Conservation (phyloP, 768 basidiomycete species). For the Naganishia friedmannii region DNA sequence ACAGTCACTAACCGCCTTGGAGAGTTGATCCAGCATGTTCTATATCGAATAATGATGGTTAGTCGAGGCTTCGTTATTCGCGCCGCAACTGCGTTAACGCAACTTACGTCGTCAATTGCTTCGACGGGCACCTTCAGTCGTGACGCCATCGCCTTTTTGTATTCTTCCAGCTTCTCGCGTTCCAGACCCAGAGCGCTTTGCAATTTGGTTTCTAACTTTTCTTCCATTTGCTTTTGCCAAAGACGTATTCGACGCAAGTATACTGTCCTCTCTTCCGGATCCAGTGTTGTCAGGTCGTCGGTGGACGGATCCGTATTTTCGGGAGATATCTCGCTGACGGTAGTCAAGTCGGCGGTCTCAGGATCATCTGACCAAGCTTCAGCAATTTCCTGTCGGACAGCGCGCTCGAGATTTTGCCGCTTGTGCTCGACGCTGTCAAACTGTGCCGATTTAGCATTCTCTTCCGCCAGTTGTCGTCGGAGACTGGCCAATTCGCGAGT, state of each 20-base stretch:
- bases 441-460: conserved; percentile 18
- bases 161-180: conserved; percentile 85
- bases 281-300: conserved; percentile 2
- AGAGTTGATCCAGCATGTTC: conserved; percentile 47
- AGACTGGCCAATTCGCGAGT: conserved; percentile 88
- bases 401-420: conserved; percentile 19
- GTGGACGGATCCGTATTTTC: not conserved
- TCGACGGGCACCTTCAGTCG: conserved; percentile 83
- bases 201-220: conserved; percentile 68
- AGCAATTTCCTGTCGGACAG: not conserved
- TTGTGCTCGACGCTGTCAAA: conserved; percentile 11
- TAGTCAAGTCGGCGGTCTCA: not conserved
- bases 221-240: conserved; percentile 80
- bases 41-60: not conserved
- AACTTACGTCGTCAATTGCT: conserved; percentile 80
- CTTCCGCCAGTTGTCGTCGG: conserved; percentile 67
- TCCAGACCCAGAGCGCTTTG: conserved; percentile 71
- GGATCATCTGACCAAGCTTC: not conserved
- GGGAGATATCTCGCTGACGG: not conserved
- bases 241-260: conserved; percentile 67
- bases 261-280: not conserved
- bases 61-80: not conserved
- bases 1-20: conserved; percentile 35
- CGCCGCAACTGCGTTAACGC: conserved; percentile 23
- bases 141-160: conserved; percentile 82